phyloP scores from a whole-genome alignment of 345 rosid species.

The Diplotaxis tenuifolia region DNA sequence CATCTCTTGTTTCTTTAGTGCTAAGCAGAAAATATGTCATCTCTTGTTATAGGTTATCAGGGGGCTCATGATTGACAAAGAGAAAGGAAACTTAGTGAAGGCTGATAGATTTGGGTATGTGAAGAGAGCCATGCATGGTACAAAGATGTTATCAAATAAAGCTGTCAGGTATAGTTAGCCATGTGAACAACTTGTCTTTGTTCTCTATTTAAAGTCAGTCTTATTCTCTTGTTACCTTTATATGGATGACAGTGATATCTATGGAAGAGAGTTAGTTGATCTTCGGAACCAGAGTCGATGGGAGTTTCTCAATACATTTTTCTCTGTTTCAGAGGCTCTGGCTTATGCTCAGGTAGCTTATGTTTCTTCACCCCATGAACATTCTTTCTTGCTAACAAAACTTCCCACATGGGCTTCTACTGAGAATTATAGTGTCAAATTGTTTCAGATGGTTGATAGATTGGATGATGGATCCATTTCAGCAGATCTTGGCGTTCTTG shows the following conservation, averaged over 20 bases:
- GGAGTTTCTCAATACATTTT: slow-evolving; percentile 90
- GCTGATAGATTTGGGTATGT: slow-evolving; percentile 96
- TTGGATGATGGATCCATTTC: slow-evolving; percentile 84
- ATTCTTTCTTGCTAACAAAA: neutral
- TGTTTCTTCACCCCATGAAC: neutral
- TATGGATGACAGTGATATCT: slow-evolving; percentile 75
- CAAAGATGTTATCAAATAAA: slow-evolving; percentile 79
- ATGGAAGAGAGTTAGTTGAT: slow-evolving; percentile 93
- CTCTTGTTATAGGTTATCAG: slow-evolving; percentile 60
- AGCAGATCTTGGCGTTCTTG: slow-evolving; percentile 70
- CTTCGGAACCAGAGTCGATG: slow-evolving; percentile 85
- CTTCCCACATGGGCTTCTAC: neutral
- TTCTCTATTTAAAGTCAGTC: slow-evolving; percentile 16
- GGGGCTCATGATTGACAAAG: slow-evolving; percentile 97
- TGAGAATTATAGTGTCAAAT: slow-evolving; percentile 8
- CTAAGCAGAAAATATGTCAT: neutral
- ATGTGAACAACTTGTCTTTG: neutral
- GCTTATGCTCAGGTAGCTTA: slow-evolving; percentile 79
- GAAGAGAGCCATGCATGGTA: slow-evolving; percentile 95
- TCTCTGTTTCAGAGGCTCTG: slow-evolving; percentile 96
- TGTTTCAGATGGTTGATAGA: slow-evolving; percentile 81
- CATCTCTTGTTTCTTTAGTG: slow-evolving; percentile 7
- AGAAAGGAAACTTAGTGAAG: slow-evolving; percentile 92
- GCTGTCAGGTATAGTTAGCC: slow-evolving; percentile 62
- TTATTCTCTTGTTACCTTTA: slow-evolving; percentile 43